Evolutionary conservation across 352 stramenopile genomes (phyloP), one percentile per base, ranked within the genome.

Genomic region (Thraustochytrium striatum): DNA sequence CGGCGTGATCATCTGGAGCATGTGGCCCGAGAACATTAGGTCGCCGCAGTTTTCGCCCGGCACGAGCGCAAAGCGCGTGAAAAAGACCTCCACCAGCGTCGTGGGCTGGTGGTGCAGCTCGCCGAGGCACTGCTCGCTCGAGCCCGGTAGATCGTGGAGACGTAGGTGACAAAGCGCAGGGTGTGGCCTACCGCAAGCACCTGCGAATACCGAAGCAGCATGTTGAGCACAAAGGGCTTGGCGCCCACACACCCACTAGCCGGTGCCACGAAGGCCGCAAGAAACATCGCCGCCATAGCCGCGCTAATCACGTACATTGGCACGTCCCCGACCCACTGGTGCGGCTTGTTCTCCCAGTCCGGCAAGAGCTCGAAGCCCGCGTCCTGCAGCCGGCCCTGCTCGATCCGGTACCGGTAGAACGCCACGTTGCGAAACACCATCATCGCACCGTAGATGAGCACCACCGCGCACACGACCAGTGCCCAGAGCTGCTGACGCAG

Each of bases 21-120:
- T 55, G 25, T 55, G 47, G 16, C 47, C 47, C 16, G 47, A 55
- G 47, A 55, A 55, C 47, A 55, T 55, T 21, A 55, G 47, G 47
- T 55, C 47, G 47, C 47, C 47, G 47, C 47, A 55, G 25, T 55
- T 55, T 55, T 55, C 47, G 25, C 47, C 47, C 25, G 47, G 25
- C 65, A 32, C 28, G 44, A 75, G 50, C 44, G 65, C 50, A 75
- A 75, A 38, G 44, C 65, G 8, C 44, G 65, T 30, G 44, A 75
- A 30, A 75, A 75, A 38, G 52, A 75, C 30, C 65, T 30, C 65
- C 43, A 62, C 41, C 52, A 75, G 65, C 52, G 65, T 41, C 30
- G 65, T 39, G 13, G 8, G n/a, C 25, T 75, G 41, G 11, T 39
- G 65, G 13, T 58, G 44, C n/a, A 43, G 41, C 35, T 5, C 65